Evolutionary conservation across 202 grass and related monocot species (phyloP).

Genomic region (Saccharum hybrid): DNA sequence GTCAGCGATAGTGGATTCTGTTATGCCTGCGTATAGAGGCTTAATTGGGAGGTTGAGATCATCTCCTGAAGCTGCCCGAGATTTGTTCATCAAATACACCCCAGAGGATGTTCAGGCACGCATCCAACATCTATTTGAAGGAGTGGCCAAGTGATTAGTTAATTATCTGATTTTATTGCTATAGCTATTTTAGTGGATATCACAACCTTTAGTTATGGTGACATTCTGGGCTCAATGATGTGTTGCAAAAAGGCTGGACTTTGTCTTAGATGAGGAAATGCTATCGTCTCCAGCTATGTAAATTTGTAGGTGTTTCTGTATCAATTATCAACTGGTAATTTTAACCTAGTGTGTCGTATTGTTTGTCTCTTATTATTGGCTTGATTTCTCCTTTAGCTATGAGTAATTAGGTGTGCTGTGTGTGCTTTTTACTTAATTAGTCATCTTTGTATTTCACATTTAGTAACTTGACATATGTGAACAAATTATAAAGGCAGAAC

Average conservation of each 20-base stretch:
- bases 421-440: slow-evolving; percentile 12
- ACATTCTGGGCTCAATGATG: slow-evolving; percentile 38
- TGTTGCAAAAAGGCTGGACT: slow-evolving; percentile 26
- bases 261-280: slow-evolving; percentile 39
- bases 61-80: slow-evolving; percentile 58
- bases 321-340: slow-evolving; percentile 39
- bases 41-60: slow-evolving; percentile 62
- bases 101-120: slow-evolving; percentile 70
- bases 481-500: slow-evolving; percentile 16
- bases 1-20: slow-evolving; percentile 53
- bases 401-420: slow-evolving; percentile 6
- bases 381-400: slow-evolving; percentile 15
- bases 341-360: slow-evolving; percentile 32
- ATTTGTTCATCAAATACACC: slow-evolving; percentile 72
- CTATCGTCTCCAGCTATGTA: slow-evolving; percentile 37
- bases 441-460: slow-evolving; percentile 14
- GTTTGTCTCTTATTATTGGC: slow-evolving; percentile 5
- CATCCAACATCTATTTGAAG: slow-evolving; percentile 87
- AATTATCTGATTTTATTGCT: slow-evolving; percentile 40
- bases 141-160: slow-evolving; percentile 64
- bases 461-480: neutral
- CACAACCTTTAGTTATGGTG: slow-evolving; percentile 33
- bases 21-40: slow-evolving; percentile 66
- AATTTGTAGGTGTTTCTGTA: slow-evolving; percentile 46
- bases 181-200: slow-evolving; percentile 24